These are phyloP conservation scores for Eucalyptus microcorys DNA, from an alignment of 345 rosid species.

Conservation along the genomic window DNA sequence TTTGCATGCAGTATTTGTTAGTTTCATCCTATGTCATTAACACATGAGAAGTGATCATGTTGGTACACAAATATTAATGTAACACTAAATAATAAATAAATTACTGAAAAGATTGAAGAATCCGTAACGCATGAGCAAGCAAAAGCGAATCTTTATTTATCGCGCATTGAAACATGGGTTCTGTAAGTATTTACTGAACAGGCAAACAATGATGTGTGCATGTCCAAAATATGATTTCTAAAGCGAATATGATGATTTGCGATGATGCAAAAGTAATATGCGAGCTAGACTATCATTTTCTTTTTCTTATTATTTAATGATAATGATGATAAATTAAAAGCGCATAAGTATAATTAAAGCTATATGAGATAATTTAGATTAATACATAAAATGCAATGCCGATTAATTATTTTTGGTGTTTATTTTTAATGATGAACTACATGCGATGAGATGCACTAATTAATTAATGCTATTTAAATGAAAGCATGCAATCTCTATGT, in stretches of 20 bases:
- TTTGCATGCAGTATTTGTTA: background rate
- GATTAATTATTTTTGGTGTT: fast-evolving
- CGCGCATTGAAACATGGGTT: background rate
- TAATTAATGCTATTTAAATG: background rate
- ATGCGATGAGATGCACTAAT: background rate
- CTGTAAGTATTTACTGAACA: background rate
- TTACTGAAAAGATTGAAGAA: background rate
- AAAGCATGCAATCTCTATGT: background rate
- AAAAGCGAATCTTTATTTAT: background rate
- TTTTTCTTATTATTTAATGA: too few relatives aligned
- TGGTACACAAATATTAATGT: too few relatives aligned
- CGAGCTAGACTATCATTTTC: background rate
- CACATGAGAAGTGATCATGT: too few relatives aligned
- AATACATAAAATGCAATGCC: background rate
- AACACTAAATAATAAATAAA: too few relatives aligned
- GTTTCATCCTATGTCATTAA: background rate
- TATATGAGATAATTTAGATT: background rate
- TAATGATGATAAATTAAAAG: background rate
- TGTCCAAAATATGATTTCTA: background rate
- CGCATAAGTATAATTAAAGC: background rate
- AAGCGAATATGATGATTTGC: background rate
- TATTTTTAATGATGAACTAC: too few relatives aligned
- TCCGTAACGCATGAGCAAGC: background rate
- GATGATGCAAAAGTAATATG: background rate
- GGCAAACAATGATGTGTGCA: background rate